phyloP scores from a whole-genome alignment of 1,284 basidiomycete species.

The Phylloboletellus chloephorus region DNA sequence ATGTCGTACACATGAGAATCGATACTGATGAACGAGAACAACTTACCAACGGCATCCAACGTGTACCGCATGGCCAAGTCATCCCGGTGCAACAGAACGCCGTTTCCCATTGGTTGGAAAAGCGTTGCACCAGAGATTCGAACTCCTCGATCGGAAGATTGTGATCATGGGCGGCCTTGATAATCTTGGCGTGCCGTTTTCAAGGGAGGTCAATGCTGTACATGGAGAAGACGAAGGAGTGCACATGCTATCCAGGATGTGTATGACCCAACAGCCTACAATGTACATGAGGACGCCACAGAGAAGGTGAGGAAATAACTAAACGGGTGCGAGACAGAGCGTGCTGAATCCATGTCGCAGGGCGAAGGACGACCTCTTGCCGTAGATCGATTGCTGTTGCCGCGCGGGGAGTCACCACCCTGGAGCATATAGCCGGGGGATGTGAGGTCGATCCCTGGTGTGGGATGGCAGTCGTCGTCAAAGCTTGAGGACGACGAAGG shows the following conservation, averaged over 20 bases:
- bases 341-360: background rate
- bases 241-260: conserved; percentile 8
- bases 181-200: conserved; percentile 4
- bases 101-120: conserved; percentile 5
- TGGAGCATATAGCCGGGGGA: too few species aligned
- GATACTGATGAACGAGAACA: background rate
- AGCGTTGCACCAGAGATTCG: conserved; percentile 4
- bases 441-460: too few species aligned
- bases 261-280: conserved; percentile 4
- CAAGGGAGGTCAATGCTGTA: too few species aligned
- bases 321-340: background rate
- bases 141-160: conserved; percentile 5
- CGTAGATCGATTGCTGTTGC: too few species aligned
- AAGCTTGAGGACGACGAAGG: too few species aligned
- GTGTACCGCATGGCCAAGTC: conserved; percentile 5
- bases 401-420: too few species aligned
- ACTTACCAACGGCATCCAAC: background rate
- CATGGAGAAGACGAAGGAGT: too few species aligned
- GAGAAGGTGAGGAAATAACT: too few species aligned
- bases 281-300: too few species aligned
- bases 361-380: too few species aligned
- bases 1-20: background rate
- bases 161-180: conserved; percentile 1
- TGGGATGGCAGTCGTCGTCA: too few species aligned
- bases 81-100: conserved; percentile 6